Evolutionary conservation across 225 moss, liverwort and hornwort genomes (phyloP).

Genomic region (Neckera pumila): DNA sequence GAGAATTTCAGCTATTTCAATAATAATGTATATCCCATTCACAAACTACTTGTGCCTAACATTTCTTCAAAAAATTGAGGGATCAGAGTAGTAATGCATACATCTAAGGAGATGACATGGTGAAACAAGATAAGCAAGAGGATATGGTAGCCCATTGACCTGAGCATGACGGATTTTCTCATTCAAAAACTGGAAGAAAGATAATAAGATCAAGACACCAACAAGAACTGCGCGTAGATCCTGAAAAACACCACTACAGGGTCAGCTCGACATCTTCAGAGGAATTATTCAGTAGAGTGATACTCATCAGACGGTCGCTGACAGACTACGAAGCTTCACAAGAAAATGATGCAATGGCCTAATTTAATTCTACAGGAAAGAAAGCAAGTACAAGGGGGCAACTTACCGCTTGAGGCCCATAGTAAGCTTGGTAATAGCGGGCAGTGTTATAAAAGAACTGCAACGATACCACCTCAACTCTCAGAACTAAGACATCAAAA

Average conservation of each 20-base stretch:
- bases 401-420: constrained; percentile 91
- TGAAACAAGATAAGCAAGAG: background rate
- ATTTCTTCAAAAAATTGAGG: background rate
- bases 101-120: background rate
- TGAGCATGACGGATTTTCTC: constrained; percentile 85
- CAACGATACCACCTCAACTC: constrained; percentile 1
- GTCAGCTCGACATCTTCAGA: constrained; percentile 1
- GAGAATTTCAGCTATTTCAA: background rate
- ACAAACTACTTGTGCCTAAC: background rate
- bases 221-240: constrained; percentile 84
- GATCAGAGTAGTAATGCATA: background rate
- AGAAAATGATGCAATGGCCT: background rate
- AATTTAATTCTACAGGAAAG: background rate
- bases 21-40: background rate
- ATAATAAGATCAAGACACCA: constrained; percentile 68
- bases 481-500: background rate
- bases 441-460: constrained; percentile 93
- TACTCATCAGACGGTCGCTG: background rate
- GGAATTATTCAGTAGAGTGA: background rate
- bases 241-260: constrained; percentile 23
- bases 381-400: background rate
- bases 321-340: background rate
- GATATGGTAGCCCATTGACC: constrained; percentile 20
- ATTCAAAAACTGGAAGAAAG: constrained; percentile 90
- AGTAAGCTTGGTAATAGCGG: constrained; percentile 97